Evolutionary conservation across 768 basidiomycete genomes (phyloP).

Genomic region (Tylopilus sp.): DNA sequence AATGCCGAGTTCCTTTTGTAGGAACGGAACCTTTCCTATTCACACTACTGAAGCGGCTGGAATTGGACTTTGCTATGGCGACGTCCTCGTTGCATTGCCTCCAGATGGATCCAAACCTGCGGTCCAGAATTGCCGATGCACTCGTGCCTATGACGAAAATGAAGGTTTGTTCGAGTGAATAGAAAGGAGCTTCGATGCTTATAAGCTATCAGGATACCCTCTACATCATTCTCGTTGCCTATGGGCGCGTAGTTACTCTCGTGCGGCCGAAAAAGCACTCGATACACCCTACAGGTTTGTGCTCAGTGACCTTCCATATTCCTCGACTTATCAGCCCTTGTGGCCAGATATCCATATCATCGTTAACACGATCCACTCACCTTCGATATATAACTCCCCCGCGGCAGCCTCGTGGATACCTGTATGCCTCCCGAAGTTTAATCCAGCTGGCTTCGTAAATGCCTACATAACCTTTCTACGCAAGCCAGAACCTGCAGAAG

Average conservation of each 20-base stretch:
- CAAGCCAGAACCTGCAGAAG: conserved; percentile 30
- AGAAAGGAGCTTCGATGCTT: not conserved
- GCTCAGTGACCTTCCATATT: not conserved
- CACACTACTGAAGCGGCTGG: conserved; percentile 65
- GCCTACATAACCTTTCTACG: conserved; percentile 79
- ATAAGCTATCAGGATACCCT: conserved; percentile 66
- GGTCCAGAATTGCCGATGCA: conserved; percentile 74
- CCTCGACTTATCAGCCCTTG: not conserved
- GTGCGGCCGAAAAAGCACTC: conserved; percentile 91
- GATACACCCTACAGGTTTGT: conserved; percentile 84
- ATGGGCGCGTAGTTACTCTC: conserved; percentile 77
- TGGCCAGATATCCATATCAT: conserved; percentile 81
- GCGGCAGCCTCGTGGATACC: conserved; percentile 92
- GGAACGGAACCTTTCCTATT: conserved; percentile 82
- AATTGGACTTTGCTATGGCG: conserved; percentile 77
- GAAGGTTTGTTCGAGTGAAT: conserved; percentile 48
- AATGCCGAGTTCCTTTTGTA: conserved; percentile 26
- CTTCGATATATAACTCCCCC: conserved; percentile 72
- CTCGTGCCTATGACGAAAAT: conserved; percentile 79
- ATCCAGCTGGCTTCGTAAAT: conserved; percentile 84
- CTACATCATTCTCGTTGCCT: conserved; percentile 84
- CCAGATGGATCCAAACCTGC: conserved; percentile 62
- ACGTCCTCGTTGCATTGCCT: conserved; percentile 81
- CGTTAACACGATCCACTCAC: conserved; percentile 84
- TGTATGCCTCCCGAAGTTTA: conserved; percentile 93